phyloP scores from a whole-genome alignment of 2,329 filamentous ascomycete species.

The Diaporthe sp. region DNA sequence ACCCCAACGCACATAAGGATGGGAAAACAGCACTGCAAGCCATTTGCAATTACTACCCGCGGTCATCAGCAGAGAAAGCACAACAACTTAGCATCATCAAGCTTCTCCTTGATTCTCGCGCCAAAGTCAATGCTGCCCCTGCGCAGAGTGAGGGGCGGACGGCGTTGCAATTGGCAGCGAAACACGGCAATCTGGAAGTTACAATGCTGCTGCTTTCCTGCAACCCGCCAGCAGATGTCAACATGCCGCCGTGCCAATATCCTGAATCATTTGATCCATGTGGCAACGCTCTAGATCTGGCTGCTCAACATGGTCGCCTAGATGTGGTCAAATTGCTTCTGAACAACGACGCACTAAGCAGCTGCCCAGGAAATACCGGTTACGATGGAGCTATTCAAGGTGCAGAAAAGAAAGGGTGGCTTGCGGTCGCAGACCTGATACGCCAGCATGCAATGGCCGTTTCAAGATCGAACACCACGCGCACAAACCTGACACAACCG shows the following conservation, averaged over 20 bases:
- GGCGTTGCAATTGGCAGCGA: not conserved
- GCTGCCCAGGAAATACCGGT: not conserved
- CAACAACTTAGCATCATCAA: not conserved
- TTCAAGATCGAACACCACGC: not conserved
- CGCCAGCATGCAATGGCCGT: not conserved
- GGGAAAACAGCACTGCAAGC: not conserved
- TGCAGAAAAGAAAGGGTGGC: not conserved
- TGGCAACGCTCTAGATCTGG: not conserved
- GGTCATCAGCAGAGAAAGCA: not conserved
- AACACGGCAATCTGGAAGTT: not conserved
- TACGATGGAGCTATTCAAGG: not conserved
- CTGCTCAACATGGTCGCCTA: not conserved
- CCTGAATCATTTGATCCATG: rapidly evolving
- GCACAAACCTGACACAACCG: no score
- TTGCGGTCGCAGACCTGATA: not conserved
- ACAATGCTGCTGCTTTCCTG: not conserved
- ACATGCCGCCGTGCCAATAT: not conserved
- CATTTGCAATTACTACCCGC: not conserved
- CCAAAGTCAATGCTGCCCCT: not conserved
- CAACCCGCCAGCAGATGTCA: not conserved
- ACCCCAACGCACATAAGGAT: not conserved
- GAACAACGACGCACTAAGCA: not conserved
- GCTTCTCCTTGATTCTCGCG: not conserved
- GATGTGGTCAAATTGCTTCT: not conserved
- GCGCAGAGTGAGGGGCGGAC: rapidly evolving